A percentile compares a stretch with the other conserved stretches of the same genome.
phyloP scores from a whole-genome alignment of 805 yeast species.

The Yarrowia bubula region DNA sequence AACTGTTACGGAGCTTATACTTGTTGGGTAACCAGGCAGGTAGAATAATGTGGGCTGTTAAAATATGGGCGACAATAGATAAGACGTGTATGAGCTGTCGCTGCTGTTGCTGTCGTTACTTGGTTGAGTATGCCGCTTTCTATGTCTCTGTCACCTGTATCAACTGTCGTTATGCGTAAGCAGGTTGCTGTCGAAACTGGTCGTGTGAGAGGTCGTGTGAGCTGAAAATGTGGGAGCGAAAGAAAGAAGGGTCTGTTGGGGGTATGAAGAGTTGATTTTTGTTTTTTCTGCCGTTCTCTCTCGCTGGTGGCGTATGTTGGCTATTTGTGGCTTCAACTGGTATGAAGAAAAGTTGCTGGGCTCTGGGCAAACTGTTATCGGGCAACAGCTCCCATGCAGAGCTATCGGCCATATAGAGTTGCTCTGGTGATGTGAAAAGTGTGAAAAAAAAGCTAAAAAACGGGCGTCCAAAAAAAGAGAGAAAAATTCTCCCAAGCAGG shows the following conservation, averaged over 20 bases:
- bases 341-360: slow-evolving; percentile 6
- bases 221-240: no score
- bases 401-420: neutral
- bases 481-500: neutral
- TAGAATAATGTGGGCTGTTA: no score
- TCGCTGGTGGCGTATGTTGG: no score
- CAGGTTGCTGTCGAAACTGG: neutral
- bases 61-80: no score
- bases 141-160: neutral
- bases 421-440: neutral
- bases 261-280: no score
- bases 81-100: no score
- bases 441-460: neutral
- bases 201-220: neutral
- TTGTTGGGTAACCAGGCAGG: no score
- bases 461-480: neutral
- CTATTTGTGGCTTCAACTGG: neutral
- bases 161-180: neutral
- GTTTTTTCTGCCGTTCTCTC: no score
- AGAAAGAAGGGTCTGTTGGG: no score
- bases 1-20: no score
- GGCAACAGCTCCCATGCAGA: slow-evolving; percentile 24
- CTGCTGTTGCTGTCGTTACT: no score
- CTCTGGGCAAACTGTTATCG: neutral
- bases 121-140: no score